Evolutionary conservation across 129 eudicot genomes (phyloP).

Genomic region (Helianthus annuus): HanXRQr2.0-SUNRISE NC_035433.2:102499213-102499712

Average conservation of each 20-base stretch:
- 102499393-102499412: conserved; percentile 91
- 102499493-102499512: conserved; percentile 83
- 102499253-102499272: conserved; percentile 99
- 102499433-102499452: no score
- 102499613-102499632: conserved; percentile 92
- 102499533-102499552: conserved; percentile 85
- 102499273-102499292: conserved; percentile 94
- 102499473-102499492: not conserved
- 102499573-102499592: conserved; percentile 94
- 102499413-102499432: conserved; percentile 42
- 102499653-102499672: conserved; percentile 97
- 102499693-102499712: conserved; percentile 87
- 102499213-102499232: conserved; percentile 84
- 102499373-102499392: conserved; percentile 95
- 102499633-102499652: conserved; percentile 99
- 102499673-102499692: conserved; percentile 86
- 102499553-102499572: conserved; percentile 95
- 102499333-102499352: conserved; percentile 80
- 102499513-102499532: conserved; percentile 88
- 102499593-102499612: conserved; percentile 95
- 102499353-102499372: conserved; percentile 82
- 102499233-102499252: conserved; percentile 99
- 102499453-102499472: not conserved
- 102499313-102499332: conserved; percentile 94
- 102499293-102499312: conserved; percentile 93